phyloP scores from a whole-genome alignment of 2,329 filamentous ascomycete species.

The Emmonsia crescens region DNA sequence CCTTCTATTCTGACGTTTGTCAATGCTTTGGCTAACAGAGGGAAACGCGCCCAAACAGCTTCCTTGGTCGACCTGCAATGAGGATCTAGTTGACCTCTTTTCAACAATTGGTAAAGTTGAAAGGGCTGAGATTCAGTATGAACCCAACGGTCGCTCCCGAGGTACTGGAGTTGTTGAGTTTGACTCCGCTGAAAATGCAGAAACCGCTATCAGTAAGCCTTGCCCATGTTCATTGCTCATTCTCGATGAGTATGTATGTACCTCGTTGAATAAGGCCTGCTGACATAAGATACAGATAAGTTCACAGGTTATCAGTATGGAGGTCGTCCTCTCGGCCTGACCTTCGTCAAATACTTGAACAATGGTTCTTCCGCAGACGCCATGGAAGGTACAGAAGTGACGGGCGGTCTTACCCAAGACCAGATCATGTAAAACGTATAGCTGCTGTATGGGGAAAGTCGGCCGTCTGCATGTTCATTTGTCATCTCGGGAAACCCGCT shows the following conservation, averaged over 20 bases:
- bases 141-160: conserved; percentile 87
- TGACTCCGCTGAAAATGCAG: conserved; percentile 68
- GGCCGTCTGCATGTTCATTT: not conserved
- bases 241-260: not conserved
- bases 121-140: conserved; percentile 98
- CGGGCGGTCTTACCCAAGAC: conserved; percentile 71
- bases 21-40: conserved; percentile 13
- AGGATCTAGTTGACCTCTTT: conserved; percentile 92
- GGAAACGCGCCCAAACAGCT: conserved; percentile 47
- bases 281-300: conserved; percentile 48
- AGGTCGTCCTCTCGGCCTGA: conserved; percentile 82
- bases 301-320: conserved; percentile 98
- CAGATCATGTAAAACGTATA: conserved; percentile 77
- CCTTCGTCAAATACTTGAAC: conserved; percentile 86
- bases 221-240: conserved; percentile 5
- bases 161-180: conserved; percentile 97
- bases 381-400: conserved; percentile 72
- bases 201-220: conserved; percentile 67
- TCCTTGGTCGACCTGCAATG: conserved; percentile 97
- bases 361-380: conserved; percentile 49
- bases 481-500: not conserved
- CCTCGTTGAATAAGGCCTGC: not conserved
- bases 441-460: not conserved
- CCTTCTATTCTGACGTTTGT: not conserved
- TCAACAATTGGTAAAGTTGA: conserved; percentile 97